phyloP scores from a whole-genome alignment of 129 eudicot species.

The Chrysanthemum makinoi region DNA sequence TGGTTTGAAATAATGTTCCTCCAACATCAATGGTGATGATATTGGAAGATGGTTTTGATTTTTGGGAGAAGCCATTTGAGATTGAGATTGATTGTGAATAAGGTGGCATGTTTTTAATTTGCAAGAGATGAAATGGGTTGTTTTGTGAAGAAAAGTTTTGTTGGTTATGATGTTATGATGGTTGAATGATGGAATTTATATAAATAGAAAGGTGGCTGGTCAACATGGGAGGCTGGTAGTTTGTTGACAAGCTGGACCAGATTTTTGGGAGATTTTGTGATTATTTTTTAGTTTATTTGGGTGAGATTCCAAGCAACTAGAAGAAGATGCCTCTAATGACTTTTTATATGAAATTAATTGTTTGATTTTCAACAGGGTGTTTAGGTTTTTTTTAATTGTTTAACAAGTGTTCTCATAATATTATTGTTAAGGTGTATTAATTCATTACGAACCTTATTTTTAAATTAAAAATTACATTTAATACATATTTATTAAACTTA shows the following conservation, averaged over 20 bases:
- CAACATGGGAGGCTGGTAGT: slow-evolving; percentile 37
- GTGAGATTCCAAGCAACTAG: slow-evolving; percentile 8
- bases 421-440: too few relatives aligned
- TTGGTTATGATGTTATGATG: slow-evolving; percentile 10
- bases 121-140: slow-evolving; percentile 4
- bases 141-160: slow-evolving; percentile 1
- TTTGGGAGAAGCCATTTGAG: too few relatives aligned
- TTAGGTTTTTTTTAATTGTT: too few relatives aligned
- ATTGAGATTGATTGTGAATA: slow-evolving; percentile 31
- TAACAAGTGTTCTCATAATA: too few relatives aligned
- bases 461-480: too few relatives aligned
- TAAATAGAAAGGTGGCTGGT: slow-evolving; percentile 23
- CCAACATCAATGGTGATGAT: slow-evolving; percentile 80
- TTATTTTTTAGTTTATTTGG: background rate
- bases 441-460: too few relatives aligned
- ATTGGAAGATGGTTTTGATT: slow-evolving; percentile 31
- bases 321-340: background rate
- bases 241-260: slow-evolving; percentile 32
- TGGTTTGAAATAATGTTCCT: slow-evolving; percentile 84
- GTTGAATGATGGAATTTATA: slow-evolving; percentile 14
- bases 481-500: too few relatives aligned
- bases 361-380: too few relatives aligned
- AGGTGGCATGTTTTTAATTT: slow-evolving; percentile 58
- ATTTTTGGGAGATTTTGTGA: slow-evolving; percentile 26
- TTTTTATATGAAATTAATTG: too few relatives aligned